Evolutionary conservation across 2,329 filamentous ascomycete genomes (phyloP), one percentile per base, ranked within the genome.

Genomic region (Talaromyces amestolkiae): DNA sequence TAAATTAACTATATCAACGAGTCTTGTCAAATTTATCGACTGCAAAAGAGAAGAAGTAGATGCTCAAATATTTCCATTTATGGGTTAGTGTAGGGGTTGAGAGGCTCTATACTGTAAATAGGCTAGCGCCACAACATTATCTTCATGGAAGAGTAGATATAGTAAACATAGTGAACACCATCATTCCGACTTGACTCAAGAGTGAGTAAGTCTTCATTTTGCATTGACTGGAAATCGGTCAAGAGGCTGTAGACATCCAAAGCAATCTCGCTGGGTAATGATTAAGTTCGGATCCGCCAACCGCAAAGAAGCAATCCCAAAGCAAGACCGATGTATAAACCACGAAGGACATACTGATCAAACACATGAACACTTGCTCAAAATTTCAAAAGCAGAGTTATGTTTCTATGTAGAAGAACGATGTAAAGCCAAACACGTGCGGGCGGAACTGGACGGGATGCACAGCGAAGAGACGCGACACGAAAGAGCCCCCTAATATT

Each of bases 381-480:
- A 31, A 31, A 31, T 31, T 31, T 31, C 27, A 31, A 6, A 5
- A 31, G 27, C 27, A 31, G 27, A 31, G 27, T 31, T 31, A 31
- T 31, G 27, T 31, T 31, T 31, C 27, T 31, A 4, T 31, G 27
- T 31, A 31, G 27, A 31, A 31, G 27, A 31, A 31, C 27, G 27
- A 31, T 31, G 27, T 31, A 7, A 31, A 7, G 27, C 7, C 7
- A 64, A 58, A 63, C 58, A 59, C 64, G 65, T 60, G 61, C 66
- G 66, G 62, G 63, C 66, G 58, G 64, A 66, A 63, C 33, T 37
- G 33, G 53, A 56, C 35, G 35, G 58, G 56, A 54, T 61, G 17
- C 63, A 19, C 37, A 56, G 22, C 51, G 31, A 31, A 56, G 31
- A 19, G 53, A 56, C 53, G 53, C 53, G 53, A 56, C 53, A 56